Evolutionary conservation across 306 rosid species (phyloP), one percentile per base, ranked within the genome.

Genomic region (Cucurbita moschata): DNA sequence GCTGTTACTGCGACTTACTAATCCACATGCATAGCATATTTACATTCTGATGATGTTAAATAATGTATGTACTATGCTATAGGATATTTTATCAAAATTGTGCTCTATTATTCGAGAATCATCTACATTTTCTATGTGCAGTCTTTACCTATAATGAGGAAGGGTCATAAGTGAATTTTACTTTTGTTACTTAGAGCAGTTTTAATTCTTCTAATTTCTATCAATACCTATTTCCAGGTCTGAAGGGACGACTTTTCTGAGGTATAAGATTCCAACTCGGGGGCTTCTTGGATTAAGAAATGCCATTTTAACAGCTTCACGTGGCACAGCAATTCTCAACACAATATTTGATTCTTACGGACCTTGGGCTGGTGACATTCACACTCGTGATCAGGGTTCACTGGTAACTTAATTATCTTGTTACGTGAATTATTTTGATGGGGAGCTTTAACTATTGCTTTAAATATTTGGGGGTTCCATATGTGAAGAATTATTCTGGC

Each of bases 291-390:
- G 99, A 77, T 76, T 94, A 78, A 81, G 99, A 73, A 94, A 94
- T 84, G 91, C 99, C 76, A 91, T 94, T 81, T 87, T 91, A 83
- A 94, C 99, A 71, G 99, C 97, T 79, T 89, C 96, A 73, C 91
- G 97, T 64, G 99, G 99, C 74, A 94, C 97, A 13, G 99, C 99
- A 30, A 86, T 91, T 79, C 97, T 94, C 80, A 94, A 91, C 83
- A 94, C 99, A 58, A 39, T 89, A 72, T 94, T 94, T 74, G 99
- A 94, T 57, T 77, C 87, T 84, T 94, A 89, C 73, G 97, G 89
- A 38, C 92, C 92, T 50, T 94, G 96, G 97, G 96, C 97, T 70
- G 99, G 99, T 60, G 97, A 91, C 63, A 94, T 94, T 71, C 85
- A 58, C 81, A 94, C 99, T 71, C 85, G 99, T 44, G 99, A 94